Percentiles rank a stretch among this genome's conserved stretches.
phyloP scores from a whole-genome alignment of 116 monocot genomes.

The Dioscorea cayenensis region DNA sequence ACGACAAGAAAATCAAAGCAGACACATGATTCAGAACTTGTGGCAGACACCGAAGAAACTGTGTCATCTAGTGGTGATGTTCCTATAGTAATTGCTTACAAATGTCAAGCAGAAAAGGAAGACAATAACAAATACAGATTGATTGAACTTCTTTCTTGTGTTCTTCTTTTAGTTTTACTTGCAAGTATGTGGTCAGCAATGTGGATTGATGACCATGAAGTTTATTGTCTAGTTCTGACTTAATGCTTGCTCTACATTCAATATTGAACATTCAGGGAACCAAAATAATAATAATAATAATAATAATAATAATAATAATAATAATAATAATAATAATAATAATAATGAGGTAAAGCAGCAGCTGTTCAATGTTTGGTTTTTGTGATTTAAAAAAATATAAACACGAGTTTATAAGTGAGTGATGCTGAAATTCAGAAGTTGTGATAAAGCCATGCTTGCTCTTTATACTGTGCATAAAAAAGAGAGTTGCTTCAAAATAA shows the following conservation, averaged over 20 bases:
- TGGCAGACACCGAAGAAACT: constrained; percentile 42
- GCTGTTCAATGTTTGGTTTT: too few species aligned
- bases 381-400: too few species aligned
- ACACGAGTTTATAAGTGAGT: too few species aligned
- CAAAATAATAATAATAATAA: too few species aligned
- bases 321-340: too few species aligned
- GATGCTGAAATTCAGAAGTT: too few species aligned
- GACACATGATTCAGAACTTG: constrained; percentile 9
- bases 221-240: constrained; percentile 35
- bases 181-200: constrained; percentile 14
- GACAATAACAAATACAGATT: constrained; percentile 16
- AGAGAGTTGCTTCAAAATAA: too few species aligned
- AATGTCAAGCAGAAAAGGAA: constrained; percentile 4
- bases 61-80: constrained; percentile 59
- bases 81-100: constrained; percentile 6
- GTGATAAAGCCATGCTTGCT: too few species aligned
- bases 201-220: constrained; percentile 17
- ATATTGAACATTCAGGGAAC: not conserved
- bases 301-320: too few species aligned
- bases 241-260: constrained; percentile 8
- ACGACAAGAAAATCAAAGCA: constrained; percentile 1
- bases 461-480: too few species aligned
- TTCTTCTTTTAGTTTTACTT: constrained; percentile 19
- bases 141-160: constrained; percentile 16
- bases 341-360: too few species aligned